Evolutionary conservation across 1,284 basidiomycete species (phyloP).

Genomic region (Marasmius oreades): DNA sequence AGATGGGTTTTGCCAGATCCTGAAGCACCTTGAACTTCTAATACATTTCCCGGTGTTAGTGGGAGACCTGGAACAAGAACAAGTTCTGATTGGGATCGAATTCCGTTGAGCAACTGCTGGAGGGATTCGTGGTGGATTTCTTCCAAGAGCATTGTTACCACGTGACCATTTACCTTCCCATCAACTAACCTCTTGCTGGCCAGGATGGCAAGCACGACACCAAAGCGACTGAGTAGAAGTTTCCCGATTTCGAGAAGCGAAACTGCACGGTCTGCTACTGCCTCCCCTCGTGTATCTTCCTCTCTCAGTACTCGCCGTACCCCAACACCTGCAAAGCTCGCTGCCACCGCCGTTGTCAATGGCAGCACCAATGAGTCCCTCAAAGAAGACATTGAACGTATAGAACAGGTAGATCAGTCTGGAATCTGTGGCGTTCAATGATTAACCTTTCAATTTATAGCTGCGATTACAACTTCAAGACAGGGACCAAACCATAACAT

Average conservation of each 20-base stretch:
- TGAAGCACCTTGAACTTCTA: constrained; percentile 74
- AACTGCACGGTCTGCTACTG: constrained; percentile 45
- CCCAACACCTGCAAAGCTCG: constrained; percentile 32
- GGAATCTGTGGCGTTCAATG: constrained; percentile 2
- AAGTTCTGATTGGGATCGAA: constrained; percentile 21
- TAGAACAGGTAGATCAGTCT: constrained; percentile 59
- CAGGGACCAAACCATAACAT: constrained; percentile 65
- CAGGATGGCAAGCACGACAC: constrained; percentile 3
- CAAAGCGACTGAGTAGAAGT: constrained; percentile 13
- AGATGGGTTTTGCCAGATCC: constrained; percentile 74
- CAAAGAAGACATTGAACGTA: constrained; percentile 73
- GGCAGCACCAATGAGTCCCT: constrained; percentile 55
- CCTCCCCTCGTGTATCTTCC: constrained; percentile 40
- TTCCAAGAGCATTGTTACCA: not conserved
- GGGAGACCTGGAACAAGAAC: constrained; percentile 16
- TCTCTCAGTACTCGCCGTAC: constrained; percentile 45
- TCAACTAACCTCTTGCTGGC: not conserved
- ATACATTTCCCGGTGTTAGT: constrained; percentile 48
- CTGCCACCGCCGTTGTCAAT: constrained; percentile 33
- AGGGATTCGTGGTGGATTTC: not conserved
- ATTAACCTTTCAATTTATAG: constrained; percentile 14
- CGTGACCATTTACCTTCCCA: not conserved
- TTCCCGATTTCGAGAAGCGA: constrained; percentile 35
- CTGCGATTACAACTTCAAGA: constrained; percentile 59
- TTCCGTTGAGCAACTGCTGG: constrained; percentile 16